A percentile compares a stretch with the other conserved stretches of the same genome.
These are phyloP conservation scores for Colletotrichum sp. DNA, from an alignment of 2,329 filamentous ascomycete species.

Conservation along the genomic window DNA sequence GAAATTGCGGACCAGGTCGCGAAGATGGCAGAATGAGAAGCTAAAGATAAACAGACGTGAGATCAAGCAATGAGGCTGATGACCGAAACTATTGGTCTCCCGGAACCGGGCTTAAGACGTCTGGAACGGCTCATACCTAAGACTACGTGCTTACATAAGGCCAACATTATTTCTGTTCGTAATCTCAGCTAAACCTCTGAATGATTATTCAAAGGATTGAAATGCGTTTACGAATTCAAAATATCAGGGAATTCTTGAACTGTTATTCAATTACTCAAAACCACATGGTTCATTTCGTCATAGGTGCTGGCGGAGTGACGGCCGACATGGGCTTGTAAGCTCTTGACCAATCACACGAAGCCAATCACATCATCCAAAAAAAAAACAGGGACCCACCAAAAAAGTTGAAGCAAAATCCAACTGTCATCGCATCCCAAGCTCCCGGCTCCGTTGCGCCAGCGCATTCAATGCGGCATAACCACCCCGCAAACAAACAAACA, in stretches of 20 bases:
- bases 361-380: slow-evolving; percentile 3
- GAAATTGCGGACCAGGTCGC: too few relatives aligned
- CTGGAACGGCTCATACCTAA: too few relatives aligned
- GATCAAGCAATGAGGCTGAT: too few relatives aligned
- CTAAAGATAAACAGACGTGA: too few relatives aligned
- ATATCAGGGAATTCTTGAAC: background rate
- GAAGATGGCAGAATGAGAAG: too few relatives aligned
- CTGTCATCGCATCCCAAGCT: slow-evolving; percentile 2
- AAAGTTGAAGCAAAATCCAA: slow-evolving; percentile 5
- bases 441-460: background rate
- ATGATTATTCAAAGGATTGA: background rate
- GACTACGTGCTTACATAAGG: too few relatives aligned
- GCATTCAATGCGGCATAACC: background rate
- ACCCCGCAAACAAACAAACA: background rate
- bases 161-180: too few relatives aligned
- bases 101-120: too few relatives aligned
- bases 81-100: too few relatives aligned
- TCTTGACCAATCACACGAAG: background rate
- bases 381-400: slow-evolving; percentile 4
- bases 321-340: background rate
- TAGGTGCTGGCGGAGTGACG: background rate
- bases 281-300: background rate
- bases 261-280: background rate
- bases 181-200: background rate
- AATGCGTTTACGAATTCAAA: background rate